phyloP scores from a whole-genome alignment of 805 yeast species.

The Candida morakotiae region DNA sequence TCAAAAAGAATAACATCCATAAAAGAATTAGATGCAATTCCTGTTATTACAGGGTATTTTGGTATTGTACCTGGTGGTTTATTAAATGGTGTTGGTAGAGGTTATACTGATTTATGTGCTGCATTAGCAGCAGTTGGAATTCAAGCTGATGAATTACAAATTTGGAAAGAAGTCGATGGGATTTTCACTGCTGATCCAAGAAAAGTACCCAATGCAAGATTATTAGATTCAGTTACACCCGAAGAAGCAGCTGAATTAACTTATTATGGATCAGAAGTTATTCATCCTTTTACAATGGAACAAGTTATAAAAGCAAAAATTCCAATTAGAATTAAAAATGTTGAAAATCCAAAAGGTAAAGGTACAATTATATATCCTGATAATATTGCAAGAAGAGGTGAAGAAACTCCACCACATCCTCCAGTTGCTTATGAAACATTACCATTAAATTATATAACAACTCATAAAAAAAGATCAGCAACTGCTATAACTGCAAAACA shows the following conservation, averaged over 20 bases:
- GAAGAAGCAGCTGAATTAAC: constrained; percentile 99
- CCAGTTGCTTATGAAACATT: constrained; percentile 67
- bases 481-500: constrained; percentile 96
- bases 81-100: constrained; percentile 90
- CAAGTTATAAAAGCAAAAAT: constrained; percentile 94
- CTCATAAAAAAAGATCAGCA: constrained; percentile 59
- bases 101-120: constrained; percentile 97
- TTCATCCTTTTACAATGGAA: constrained; percentile 99
- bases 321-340: constrained; percentile 95
- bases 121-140: constrained; percentile 93
- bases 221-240: constrained; percentile 86
- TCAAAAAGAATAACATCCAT: constrained; percentile 45
- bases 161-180: constrained; percentile 99
- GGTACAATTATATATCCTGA: constrained; percentile 96
- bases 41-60: constrained; percentile 94
- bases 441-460: constrained; percentile 30
- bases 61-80: constrained; percentile 96
- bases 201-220: constrained; percentile 84
- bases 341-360: constrained; percentile 84
- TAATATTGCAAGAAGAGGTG: constrained; percentile 79
- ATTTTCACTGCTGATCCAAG: constrained; percentile 98
- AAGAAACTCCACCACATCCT: constrained; percentile 91
- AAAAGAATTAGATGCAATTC: constrained; percentile 48
- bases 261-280: constrained; percentile 95
- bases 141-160: constrained; percentile 89